Base-by-base conservation (phyloP, 768 basidiomycete species). In the Rhizopogon vinicolor region DNA sequence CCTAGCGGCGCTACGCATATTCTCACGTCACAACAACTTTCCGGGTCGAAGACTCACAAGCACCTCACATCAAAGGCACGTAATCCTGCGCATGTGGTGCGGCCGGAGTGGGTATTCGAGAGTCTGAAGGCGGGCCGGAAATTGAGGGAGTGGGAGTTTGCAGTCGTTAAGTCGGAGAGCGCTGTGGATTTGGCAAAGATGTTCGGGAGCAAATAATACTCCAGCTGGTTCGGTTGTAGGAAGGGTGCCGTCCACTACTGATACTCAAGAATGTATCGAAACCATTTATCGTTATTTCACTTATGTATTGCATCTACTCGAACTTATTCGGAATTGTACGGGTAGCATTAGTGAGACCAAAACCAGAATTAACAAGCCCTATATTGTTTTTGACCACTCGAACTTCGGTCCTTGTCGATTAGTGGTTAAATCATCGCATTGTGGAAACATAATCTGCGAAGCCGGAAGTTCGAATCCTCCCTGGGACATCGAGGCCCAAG, bases 1-100 rank as follows among this genome's bases (percentile, higher is more conserved):
- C 73, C 83, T 13, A 82, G 84, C 16, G 78, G 79, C 9, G 86
- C 85, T 44, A 93, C 91, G 7, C 91, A 94, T 65, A 84, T 93
- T 50, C 63, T 94, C 40, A 87, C 87, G 8, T 91, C 89, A 6
- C 81, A 83, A 59, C 79, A 78, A 52, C 74, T 92, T 54, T 89
- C 78, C 62, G 89, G 78, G 16, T 80, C 82, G 28, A 93, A 93
- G 69, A 86, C 80, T 3, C 83, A 91, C 55, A 83, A 77, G 61
- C 62, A 84, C 50, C 68, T 92, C 53, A 81, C 77, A 18, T 67
- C 72, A 22, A 83, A 80, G 61, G 74, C 72, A 33, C 74, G 74
- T 58, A 76, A 67, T 54, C 75, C 75, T 37, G 72, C 75, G 19
- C 77, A 86, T 53, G 79, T 93, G 53, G 88, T 93, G 33, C 83